phyloP scores from a whole-genome alignment of 306 rosid species.

The Ormosia emarginata region DNA sequence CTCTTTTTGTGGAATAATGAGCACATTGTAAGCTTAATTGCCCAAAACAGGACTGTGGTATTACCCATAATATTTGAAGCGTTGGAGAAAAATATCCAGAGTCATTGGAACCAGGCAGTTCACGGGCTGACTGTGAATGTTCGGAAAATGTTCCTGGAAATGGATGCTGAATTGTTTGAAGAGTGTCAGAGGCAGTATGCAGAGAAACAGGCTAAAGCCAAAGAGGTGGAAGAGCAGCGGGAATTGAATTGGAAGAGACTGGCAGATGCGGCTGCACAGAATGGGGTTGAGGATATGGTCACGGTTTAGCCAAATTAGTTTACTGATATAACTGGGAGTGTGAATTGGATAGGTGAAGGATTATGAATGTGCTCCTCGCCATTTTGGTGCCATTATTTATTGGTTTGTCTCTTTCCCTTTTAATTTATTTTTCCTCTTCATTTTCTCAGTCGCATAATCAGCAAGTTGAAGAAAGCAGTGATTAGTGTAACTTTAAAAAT shows the following conservation, averaged over 20 bases:
- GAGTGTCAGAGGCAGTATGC: conserved; percentile 78
- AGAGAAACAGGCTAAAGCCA: conserved; percentile 63
- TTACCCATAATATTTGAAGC: conserved; percentile 84
- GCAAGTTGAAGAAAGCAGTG: conserved; percentile 49
- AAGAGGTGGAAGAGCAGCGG: conserved; percentile 69
- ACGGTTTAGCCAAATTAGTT: conserved; percentile 35
- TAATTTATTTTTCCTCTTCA: conserved; percentile 16
- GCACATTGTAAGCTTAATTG: conserved; percentile 87
- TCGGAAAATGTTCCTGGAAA: conserved; percentile 86
- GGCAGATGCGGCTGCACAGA: conserved; percentile 75
- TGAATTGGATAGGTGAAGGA: conserved; percentile 30
- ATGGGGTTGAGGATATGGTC: conserved; percentile 54
- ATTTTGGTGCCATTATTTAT: conserved; percentile 50
- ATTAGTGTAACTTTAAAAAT: conserved; percentile 53
- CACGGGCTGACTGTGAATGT: conserved; percentile 84
- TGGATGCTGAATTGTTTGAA: conserved; percentile 86
- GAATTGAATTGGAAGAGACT: conserved; percentile 79
- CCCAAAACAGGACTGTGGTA: conserved; percentile 72
- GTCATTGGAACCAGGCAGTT: conserved; percentile 97
- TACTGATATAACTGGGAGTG: conserved; percentile 16
- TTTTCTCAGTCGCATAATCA: conserved; percentile 45
- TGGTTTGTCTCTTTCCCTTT: conserved; percentile 25
- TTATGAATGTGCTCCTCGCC: conserved; percentile 38
- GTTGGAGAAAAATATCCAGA: conserved; percentile 76
- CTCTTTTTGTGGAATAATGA: conserved; percentile 95